Base-by-base conservation (phyloP, 371 early-diverging fungal species). In the Lichtheimia ornata region DNA sequence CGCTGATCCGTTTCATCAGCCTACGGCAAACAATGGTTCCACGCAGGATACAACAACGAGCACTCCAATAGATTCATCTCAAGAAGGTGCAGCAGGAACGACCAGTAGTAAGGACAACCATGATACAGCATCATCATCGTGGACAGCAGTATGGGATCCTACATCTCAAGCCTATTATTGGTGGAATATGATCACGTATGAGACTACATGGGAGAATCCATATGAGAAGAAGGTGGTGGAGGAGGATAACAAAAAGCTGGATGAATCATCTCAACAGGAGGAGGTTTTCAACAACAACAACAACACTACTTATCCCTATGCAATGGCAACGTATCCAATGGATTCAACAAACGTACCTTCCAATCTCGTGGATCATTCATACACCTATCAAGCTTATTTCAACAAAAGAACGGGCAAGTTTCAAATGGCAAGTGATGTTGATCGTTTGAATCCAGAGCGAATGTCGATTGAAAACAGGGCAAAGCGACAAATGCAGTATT, bases 181-280 rank as follows among this genome's bases (percentile, higher is more conserved):
- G 76, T 86, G 84, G 87, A 86, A 86, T 63, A 80, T 76, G 30
- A 57, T 71, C 9, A 84, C 87, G 11, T 77, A 84, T 54, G 84
- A 86, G 63, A 86, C 85, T 0, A 80, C 83, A 5, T 84, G 84
- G 85, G 70, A 69, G 4, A 69, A 80, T 60, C 79, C 51, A 47
- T 58, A 18, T 54, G 47, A 41, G 5, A 67, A 62, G 18, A 41
- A 59, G 43, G 28, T 7, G 11, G 42, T 7, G 35, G 28, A 49
- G 28, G 35, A 49, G 58, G 28, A 35, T 47, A 54, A 56, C 22
- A 51, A 51, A 51, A 4, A 28, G 28, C 7, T 35, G 35, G 35
- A 35, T 35, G 35, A 1, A 35, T 35, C 35, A 35, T 22, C 47
- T 5, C 47, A 47, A 11, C 47, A n/a, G 14, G 2, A 13, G 5